Conservation (phyloP, 1,139 yeast species). For the Protomyces inouyei region DNA sequence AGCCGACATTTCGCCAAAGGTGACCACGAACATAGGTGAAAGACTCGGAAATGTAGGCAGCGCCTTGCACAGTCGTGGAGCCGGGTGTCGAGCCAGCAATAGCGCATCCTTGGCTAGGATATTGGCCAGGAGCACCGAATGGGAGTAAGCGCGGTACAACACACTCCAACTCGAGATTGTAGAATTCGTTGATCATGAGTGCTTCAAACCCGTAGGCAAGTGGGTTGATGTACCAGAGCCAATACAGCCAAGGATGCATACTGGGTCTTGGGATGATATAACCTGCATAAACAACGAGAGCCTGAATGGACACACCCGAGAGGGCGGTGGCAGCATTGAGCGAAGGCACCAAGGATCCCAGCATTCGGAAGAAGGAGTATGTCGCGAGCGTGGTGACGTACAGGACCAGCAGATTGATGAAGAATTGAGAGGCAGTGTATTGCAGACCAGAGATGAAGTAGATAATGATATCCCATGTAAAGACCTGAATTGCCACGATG, state of each 20-base stretch:
- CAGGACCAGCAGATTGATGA: slow-evolving; percentile 56
- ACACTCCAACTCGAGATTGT: slow-evolving; percentile 46
- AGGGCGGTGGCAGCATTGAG: slow-evolving; percentile 69
- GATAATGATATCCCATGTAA: slow-evolving; percentile 55
- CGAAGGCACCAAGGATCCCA: slow-evolving; percentile 60
- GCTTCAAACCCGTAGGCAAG: slow-evolving; percentile 65
- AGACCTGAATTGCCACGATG: slow-evolving; percentile 50
- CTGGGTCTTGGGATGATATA: slow-evolving; percentile 62
- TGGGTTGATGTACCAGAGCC: slow-evolving; percentile 65
- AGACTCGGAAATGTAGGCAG: slow-evolving; percentile 43
- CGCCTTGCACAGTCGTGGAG: slow-evolving; percentile 47
- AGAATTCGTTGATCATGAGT: slow-evolving; percentile 60
- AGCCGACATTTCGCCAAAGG: slow-evolving; percentile 64
- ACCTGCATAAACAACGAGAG: slow-evolving; percentile 64
- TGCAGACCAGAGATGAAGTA: slow-evolving; percentile 67
- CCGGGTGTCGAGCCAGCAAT: slow-evolving; percentile 49
- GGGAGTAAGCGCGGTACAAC: slow-evolving; percentile 46
- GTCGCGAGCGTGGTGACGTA: slow-evolving; percentile 54
- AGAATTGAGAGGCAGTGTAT: slow-evolving; percentile 62
- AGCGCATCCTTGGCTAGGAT: slow-evolving; percentile 43
- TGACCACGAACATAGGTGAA: slow-evolving; percentile 48
- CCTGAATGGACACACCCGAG: slow-evolving; percentile 57
- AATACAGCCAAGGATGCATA: slow-evolving; percentile 63
- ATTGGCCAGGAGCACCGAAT: slow-evolving; percentile 46
- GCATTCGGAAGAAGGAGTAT: slow-evolving; percentile 66